Evolutionary conservation across 2,329 filamentous ascomycete genomes (phyloP).

Genomic region (Diaporthe amygdali): DNA sequence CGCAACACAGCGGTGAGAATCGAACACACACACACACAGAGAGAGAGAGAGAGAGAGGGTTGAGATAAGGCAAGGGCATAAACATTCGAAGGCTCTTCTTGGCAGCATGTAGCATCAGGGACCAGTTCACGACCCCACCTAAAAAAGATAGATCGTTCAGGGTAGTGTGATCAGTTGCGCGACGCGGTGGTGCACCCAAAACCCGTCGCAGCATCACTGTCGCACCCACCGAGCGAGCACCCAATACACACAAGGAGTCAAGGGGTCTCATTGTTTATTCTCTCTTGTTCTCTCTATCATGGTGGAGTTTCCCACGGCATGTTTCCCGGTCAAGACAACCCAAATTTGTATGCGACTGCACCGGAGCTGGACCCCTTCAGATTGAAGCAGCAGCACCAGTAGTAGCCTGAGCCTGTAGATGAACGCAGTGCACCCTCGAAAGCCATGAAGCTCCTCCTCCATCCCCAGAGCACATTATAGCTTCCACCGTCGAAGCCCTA

Average conservation of each 20-base stretch:
- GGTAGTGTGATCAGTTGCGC: not conserved
- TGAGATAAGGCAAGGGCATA: too few relatives aligned
- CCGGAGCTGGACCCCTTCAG: not conserved
- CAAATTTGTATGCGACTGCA: not conserved
- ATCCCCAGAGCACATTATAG: conserved; percentile 2
- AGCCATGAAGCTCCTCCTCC: not conserved
- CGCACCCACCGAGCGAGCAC: not conserved
- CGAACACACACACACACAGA: too few relatives aligned
- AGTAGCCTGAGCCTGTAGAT: too few relatives aligned
- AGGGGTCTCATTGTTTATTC: too few relatives aligned
- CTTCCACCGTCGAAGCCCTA: not conserved
- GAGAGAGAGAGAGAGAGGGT: too few relatives aligned
- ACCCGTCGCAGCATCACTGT: not conserved
- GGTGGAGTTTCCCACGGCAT: not conserved
- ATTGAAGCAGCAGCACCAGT: not conserved
- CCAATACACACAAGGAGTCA: not conserved
- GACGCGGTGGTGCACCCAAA: not conserved
- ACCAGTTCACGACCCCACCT: not conserved
- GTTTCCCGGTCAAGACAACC: not conserved
- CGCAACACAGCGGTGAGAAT: not conserved
- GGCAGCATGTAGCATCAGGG: too few relatives aligned
- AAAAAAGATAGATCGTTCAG: not conserved
- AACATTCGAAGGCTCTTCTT: too few relatives aligned
- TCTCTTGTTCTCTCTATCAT: conserved; percentile 15
- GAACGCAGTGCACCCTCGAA: not conserved